Conservation (phyloP, 1,139 yeast species). For the Taphrina pruni region DNA sequence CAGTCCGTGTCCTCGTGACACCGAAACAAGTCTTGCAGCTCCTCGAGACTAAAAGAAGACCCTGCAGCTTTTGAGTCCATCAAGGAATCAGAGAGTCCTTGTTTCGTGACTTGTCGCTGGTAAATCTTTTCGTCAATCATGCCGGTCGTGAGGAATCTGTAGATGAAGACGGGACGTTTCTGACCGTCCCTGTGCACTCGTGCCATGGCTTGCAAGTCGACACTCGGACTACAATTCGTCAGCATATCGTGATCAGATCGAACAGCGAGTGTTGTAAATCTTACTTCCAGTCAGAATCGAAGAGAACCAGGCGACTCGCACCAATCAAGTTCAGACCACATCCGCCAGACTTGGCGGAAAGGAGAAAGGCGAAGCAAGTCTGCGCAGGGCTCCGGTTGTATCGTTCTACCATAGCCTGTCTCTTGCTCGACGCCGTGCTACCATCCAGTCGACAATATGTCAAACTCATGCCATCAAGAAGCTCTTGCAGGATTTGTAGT, state of each 20-base stretch:
- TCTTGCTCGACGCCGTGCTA: constrained; percentile 67
- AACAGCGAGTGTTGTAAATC: neutral
- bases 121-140: constrained; percentile 92
- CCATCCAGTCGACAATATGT: constrained; percentile 79
- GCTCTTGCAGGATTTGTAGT: constrained; percentile 70
- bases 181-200: constrained; percentile 95
- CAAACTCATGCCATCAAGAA: constrained; percentile 61
- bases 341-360: constrained; percentile 95
- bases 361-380: constrained; percentile 65
- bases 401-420: constrained; percentile 69
- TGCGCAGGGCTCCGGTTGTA: constrained; percentile 64
- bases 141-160: constrained; percentile 78
- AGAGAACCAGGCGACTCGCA: constrained; percentile 80
- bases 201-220: constrained; percentile 95
- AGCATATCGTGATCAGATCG: neutral
- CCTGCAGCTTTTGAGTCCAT: constrained; percentile 57
- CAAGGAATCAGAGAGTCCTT: constrained; percentile 76
- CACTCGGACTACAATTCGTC: constrained; percentile 79
- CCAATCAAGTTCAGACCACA: constrained; percentile 84
- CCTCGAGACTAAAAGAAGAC: constrained; percentile 57
- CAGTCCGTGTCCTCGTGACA: constrained; percentile 61
- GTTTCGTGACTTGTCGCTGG: constrained; percentile 90
- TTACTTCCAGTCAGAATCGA: constrained; percentile 68
- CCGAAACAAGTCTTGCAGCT: constrained; percentile 76
- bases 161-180: constrained; percentile 73